Evolutionary conservation across 2,329 filamentous ascomycete genomes (phyloP).

Genomic region (Cryphonectria radicalis): DNA sequence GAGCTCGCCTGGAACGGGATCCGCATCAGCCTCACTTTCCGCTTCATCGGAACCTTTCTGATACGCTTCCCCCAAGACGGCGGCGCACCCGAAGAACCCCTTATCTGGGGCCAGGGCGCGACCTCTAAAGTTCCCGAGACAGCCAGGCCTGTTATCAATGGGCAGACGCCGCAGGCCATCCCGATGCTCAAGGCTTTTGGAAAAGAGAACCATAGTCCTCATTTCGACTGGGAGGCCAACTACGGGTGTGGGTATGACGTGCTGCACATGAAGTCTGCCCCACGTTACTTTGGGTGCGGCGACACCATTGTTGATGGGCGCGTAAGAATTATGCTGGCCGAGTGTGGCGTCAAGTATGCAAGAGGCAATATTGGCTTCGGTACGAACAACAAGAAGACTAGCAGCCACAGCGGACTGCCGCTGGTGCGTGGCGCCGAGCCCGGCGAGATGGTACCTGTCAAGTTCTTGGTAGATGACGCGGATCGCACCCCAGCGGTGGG

Average conservation of each 20-base stretch:
- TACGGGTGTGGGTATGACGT: conserved; percentile 89
- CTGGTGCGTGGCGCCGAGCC: conserved; percentile 26
- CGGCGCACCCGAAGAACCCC: conserved; percentile 52
- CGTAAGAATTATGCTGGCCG: conserved; percentile 54
- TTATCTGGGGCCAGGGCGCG: conserved; percentile 93
- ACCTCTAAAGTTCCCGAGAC: conserved; percentile 64
- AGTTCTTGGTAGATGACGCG: conserved; percentile 60
- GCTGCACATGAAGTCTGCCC: conserved; percentile 63
- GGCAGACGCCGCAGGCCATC: conserved; percentile 67
- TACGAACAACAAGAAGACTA: conserved; percentile 19
- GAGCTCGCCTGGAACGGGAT: conserved; percentile 76
- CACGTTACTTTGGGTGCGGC: conserved; percentile 54
- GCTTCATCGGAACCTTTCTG: conserved; percentile 85
- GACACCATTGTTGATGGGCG: conserved; percentile 54
- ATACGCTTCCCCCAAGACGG: background rate
- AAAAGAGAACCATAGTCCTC: conserved; percentile 74
- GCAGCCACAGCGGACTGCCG: conserved; percentile 27
- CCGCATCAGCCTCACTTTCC: conserved; percentile 90
- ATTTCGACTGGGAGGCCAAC: conserved; percentile 73
- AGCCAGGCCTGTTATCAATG: conserved; percentile 71
- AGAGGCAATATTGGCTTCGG: conserved; percentile 43
- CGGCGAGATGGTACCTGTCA: conserved; percentile 43
- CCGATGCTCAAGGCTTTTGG: conserved; percentile 80
- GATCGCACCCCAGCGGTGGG: conserved; percentile 53
- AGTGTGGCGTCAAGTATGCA: conserved; percentile 52